These are phyloP conservation scores for Auriscalpium orientale DNA, from an alignment of 768 basidiomycete species.

Conservation along the genomic window DNA sequence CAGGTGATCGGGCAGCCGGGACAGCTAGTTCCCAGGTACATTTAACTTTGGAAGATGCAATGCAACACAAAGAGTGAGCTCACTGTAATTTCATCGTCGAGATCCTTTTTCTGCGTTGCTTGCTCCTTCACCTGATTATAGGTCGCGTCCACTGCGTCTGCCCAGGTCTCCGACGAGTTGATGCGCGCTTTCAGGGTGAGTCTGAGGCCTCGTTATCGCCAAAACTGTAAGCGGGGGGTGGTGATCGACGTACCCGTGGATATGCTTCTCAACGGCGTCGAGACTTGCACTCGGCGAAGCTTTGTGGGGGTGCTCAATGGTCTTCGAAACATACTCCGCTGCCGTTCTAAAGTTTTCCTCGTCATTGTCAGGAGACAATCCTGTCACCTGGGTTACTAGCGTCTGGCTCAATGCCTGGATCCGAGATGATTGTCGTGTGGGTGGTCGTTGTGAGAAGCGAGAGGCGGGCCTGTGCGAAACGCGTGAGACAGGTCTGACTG, in stretches of 20 bases:
- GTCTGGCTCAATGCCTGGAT: slow-evolving; percentile 47
- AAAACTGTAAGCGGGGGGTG: not conserved
- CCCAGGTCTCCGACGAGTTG: slow-evolving; percentile 53
- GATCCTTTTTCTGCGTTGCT: slow-evolving; percentile 41
- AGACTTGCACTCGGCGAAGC: slow-evolving; percentile 53
- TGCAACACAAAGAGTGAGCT: slow-evolving; percentile 1
- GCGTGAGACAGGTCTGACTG: slow-evolving; percentile 23
- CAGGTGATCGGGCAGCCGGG: slow-evolving; percentile 62
- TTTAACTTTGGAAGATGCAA: slow-evolving; percentile 4
- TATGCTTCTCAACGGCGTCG: slow-evolving; percentile 41
- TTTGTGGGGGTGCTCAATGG: slow-evolving; percentile 50
- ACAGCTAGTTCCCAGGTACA: slow-evolving; percentile 28
- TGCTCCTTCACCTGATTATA: slow-evolving; percentile 45
- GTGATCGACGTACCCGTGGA: slow-evolving; percentile 41
- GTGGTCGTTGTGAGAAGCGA: slow-evolving; percentile 39
- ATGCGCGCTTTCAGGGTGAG: slow-evolving; percentile 63
- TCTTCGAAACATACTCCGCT: slow-evolving; percentile 52
- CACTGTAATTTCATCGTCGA: slow-evolving; percentile 64
- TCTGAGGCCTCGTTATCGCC: slow-evolving; percentile 27
- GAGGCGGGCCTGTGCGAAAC: slow-evolving; percentile 22
- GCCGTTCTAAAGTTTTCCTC: slow-evolving; percentile 39
- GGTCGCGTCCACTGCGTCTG: slow-evolving; percentile 49
- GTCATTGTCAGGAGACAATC: slow-evolving; percentile 35
- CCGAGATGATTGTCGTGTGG: slow-evolving; percentile 42
- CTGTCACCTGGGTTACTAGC: slow-evolving; percentile 48